Base-by-base conservation (phyloP, 495 filamentous ascomycete genomes). In the Daldinia vernicosa region DNA sequence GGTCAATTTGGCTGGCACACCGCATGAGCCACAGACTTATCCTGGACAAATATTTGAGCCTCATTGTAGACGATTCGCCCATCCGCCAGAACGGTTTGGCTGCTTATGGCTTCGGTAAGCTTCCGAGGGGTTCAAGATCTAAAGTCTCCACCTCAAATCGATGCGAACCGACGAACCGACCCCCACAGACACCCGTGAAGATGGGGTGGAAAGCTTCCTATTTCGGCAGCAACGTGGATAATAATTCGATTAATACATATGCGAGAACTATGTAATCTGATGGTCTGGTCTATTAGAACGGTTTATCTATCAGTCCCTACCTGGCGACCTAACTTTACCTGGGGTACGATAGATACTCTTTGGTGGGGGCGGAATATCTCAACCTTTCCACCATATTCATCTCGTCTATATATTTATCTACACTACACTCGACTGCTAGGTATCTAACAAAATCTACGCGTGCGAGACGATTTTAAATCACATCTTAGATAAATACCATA, bases 1-100 rank as follows among this genome's bases (percentile, higher is more conserved):
- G 75, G 75, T 75, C 72, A 59, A 33, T 60, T 69, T 61, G 72
- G 66, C 70, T 75, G 72, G 72, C 67, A 67, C 69, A 77, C 75
- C 59, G 72, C 75, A 77, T 75, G 69, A 72, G 69, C 72, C 67
- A 60, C 71, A 72, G 39, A 35, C 60, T 62, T 32, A 57, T 69
- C 64, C 60, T 56, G 51, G 61, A 66, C 59, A 53, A 43, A 53
- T 56, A 51, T 53, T 57, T 65, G 70, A 72, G 70, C 60, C 70
- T 72, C 70, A 72, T 68, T 56, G 27, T 35, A 57, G 64, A 26
- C 35, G 59, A 26, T 55, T 37, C 51, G 24, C 51, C 60, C 47
- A 62, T 71, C 67, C 57, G 51, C 60, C 56, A 64, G 65, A 63
- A 72, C 70, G 70, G 64, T 61, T 57, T 75, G 75, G 75, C 75